Conservation (phyloP, 2,329 filamentous ascomycete species). For the Xylaria polymorpha region DNA sequence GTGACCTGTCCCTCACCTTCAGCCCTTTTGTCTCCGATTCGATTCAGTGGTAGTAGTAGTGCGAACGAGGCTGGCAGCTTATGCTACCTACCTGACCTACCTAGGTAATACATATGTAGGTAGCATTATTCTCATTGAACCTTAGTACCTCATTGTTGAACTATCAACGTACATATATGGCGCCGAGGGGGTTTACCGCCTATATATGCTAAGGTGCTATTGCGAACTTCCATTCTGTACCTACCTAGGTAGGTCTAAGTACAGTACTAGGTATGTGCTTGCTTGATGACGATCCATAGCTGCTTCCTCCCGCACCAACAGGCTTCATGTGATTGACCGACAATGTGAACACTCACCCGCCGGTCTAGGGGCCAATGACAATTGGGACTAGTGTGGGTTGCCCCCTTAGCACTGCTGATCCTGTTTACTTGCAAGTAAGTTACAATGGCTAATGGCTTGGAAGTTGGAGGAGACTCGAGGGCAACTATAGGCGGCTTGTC, state of each 20-base stretch:
- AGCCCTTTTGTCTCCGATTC: neutral
- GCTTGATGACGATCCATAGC: conserved; percentile 13
- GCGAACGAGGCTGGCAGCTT: conserved; percentile 1
- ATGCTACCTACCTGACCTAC: neutral
- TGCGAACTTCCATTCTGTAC: conserved; percentile 6
- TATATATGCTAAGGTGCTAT: neutral
- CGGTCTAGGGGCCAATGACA: neutral
- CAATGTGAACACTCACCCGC: neutral
- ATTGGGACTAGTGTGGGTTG: neutral
- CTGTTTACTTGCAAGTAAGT: conserved; percentile 9
- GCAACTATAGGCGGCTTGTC: too few species aligned
- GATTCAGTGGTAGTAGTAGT: neutral
- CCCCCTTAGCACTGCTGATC: conserved; percentile 17
- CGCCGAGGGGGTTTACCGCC: neutral
- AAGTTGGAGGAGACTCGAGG: neutral
- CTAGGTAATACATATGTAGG: too few species aligned
- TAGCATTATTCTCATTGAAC: neutral
- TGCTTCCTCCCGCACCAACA: conserved; percentile 9
- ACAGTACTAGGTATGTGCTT: too few species aligned
- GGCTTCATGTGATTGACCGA: conserved; percentile 22
- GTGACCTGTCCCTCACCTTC: conserved; percentile 5
- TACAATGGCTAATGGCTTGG: neutral
- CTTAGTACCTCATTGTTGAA: neutral
- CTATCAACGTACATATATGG: neutral
- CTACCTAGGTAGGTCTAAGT: neutral